Evolutionary conservation across 257 asterid species (phyloP), one percentile per base, ranked within the genome.

Genomic region (Petrea volubilis): DNA sequence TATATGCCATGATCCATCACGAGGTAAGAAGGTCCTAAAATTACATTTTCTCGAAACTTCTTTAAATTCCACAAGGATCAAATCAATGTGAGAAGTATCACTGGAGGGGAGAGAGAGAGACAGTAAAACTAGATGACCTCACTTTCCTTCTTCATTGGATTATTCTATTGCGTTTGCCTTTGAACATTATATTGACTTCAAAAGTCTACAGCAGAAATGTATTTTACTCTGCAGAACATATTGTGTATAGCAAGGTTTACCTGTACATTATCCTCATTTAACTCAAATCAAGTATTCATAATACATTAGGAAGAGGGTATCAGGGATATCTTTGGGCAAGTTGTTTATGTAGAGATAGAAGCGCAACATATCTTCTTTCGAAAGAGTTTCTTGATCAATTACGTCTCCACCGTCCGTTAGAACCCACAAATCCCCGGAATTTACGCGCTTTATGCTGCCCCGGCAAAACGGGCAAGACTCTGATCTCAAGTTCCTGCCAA

Each of bases 391-490:
- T 6, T 65, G 63, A 50, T 86, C 91, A 33, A 83, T 83, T 68
- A 83, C 82, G 28, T 86, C 91, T 25, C 75, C 83, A 3, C 57
- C 49, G 75, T 78, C 51, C 15, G 83, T 86, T 18, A 86, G 85
- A 61, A 83, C 87, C 91, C 91, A 86, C 17, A 86, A 72, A 62
- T 86, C 91, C 66, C 88, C 74, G 0, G 91, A 86, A 49, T 76
- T 73, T 1, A 86, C 88, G 61, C 87, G 81, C 75, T 75, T 83
- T 63, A 86, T 43, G 33, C 81, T 83, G n/a, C 84, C 87, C 5
- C 88, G 91, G 50, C 88, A 83, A 71, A 83, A 83, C 0, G 91
- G 91, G 49, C 88, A 83, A 1, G 91, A 86, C 40, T 75, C 83
- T 0, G 91, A 83, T 47, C 91, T 77, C 21, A 74, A 60, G 60